Evolutionary conservation across 148 eudicot genomes (phyloP), one percentile per base, ranked within the genome.

Genomic region (Rhododendron ovatum): DNA sequence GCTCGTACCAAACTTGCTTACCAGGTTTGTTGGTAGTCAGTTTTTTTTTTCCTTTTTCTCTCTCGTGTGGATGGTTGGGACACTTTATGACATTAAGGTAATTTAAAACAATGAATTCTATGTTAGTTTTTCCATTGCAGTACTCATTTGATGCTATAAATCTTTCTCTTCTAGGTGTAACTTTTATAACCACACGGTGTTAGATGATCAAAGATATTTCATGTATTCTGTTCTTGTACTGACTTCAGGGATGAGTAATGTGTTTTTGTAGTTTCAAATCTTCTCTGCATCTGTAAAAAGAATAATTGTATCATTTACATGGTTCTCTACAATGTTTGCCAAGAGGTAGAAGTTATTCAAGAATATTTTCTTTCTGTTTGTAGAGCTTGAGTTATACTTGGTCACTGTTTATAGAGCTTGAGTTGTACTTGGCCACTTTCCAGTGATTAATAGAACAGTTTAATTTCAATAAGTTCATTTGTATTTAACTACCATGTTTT

Each of bases 1-100:
- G 98, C 93, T 78, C 93, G 99, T 83, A 94, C 98, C 7, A 97
- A 97, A 87, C 99, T 97, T 76, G 99, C 99, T 67, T 97, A 94
- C 86, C 99, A 95, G 94, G 99, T 95, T 85, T 74, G 14, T n/a
- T 3, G 30, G 20, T 61, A 65, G 30, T n/a, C 22, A 11, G 61
- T 53, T 37, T 30, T 51, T 51, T 47, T 45, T 1, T 6, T 8
- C 15, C 55, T 51, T 51, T 51, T 11, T 13, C 55, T 51, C 55
- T 51, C 63, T 12, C 17, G 7, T 9, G 18, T 48, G 33, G 43
- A 33, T 73, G 61, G 48, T 28, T 48, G 18, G 45, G 47, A 9
- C n/a, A 45, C 37, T 69, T 83, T 10, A 6, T 78, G 50, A 78
- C 53, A 24, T 78, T 78, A 77, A 41, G 28, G 26, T 77, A 41